Base-by-base conservation (phyloP, 2,329 filamentous ascomycete species). In the Knufia petricola region DNA sequence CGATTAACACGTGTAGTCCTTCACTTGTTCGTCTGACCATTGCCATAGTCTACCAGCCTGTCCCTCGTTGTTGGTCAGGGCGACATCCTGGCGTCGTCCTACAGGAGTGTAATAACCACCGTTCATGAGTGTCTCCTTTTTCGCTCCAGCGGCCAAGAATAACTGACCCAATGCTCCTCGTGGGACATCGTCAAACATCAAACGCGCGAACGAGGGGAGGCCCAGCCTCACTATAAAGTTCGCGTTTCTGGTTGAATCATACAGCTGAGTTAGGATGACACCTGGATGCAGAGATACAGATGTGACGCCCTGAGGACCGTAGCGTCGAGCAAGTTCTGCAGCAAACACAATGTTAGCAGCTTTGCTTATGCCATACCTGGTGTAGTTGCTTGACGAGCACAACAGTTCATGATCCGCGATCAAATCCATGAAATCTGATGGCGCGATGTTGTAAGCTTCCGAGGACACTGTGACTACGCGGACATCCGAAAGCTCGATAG, bases 301-400 rank as follows among this genome's bases (percentile, higher is more conserved):
- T 19, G 63, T 65, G 32, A 58, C 41, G 19, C 23, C 28, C 1
- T 74, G 62, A 15, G 64, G 54, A 0, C 70, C 70, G 47, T 70
- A 64, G 1, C 68, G 66, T 4, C 68, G 64, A 2, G 69, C 69
- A 3, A 76, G 54, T 52, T 74, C 69, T 0, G 64, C 57, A 2
- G 71, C 70, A 40, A 70, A 70, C 3, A 74, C 58, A 23, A 75
- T 66, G 46, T 72, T 74, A 2, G 72, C 73, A 0, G 71, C 65
- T 56, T 76, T 77, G 50, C 69, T 72, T n/a, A 71, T 68, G 7
- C 65, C 70, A 54, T 77, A 78, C 1, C 72, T 70, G 2, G 62
- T 59, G 64, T 68, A 72, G 3, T 68, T 65, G 28, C 64, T 67
- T 3, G 58, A 50, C 0, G 52, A 51, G 20, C 68, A 52, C 1